phyloP scores from a whole-genome alignment of 2,329 filamentous ascomycete genomes.

The Monilinia polystroma region DNA sequence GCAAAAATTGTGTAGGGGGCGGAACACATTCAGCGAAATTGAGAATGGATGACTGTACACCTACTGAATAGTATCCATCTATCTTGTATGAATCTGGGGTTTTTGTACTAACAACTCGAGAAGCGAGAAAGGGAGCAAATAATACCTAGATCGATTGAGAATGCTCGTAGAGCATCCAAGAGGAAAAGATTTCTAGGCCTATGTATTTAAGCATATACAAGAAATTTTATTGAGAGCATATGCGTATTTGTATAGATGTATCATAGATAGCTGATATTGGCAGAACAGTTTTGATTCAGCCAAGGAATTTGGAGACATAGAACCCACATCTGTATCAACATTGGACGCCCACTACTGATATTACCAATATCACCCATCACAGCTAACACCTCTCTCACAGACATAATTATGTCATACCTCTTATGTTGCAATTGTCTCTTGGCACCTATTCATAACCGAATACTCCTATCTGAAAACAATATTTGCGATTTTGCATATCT shows the following conservation, averaged over 20 bases:
- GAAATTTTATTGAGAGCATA: background rate
- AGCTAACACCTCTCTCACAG: too few species aligned
- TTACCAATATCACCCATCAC: background rate
- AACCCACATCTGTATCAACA: background rate
- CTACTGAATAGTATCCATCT: background rate
- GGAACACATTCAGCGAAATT: background rate
- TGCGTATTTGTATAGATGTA: background rate
- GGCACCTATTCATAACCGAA: too few species aligned
- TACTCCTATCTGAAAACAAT: too few species aligned
- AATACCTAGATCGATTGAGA: background rate
- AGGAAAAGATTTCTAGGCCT: background rate
- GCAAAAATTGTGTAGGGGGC: background rate
- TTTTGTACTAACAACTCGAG: slow-evolving; percentile 17
- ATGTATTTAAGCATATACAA: background rate
- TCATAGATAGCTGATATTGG: background rate
- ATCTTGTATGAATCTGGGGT: slow-evolving; percentile 3
- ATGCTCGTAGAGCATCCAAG: background rate
- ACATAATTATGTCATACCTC: too few species aligned
- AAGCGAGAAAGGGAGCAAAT: slow-evolving; percentile 1
- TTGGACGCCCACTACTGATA: background rate
- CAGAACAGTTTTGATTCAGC: background rate
- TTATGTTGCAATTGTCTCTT: background rate
- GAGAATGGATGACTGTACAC: background rate
- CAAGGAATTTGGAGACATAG: background rate
- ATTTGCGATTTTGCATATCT: too few species aligned